A percentile compares a stretch with the other conserved stretches of the same genome.
These are phyloP conservation scores for Pseudogymnoascus sp. DNA, from an alignment of 2,329 filamentous ascomycete species.

Conservation along the genomic window DNA sequence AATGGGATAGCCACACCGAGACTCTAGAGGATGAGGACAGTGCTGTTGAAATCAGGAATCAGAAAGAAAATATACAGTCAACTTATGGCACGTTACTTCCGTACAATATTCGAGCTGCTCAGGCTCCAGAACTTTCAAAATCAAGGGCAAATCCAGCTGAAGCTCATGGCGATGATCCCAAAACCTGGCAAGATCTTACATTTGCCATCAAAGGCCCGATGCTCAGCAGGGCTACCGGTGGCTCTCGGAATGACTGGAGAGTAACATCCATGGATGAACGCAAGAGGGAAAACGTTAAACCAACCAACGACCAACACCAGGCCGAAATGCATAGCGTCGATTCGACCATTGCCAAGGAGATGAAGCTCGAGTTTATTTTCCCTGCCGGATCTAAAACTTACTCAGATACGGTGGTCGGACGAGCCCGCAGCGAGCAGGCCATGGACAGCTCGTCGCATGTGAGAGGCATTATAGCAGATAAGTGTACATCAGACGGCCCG, in stretches of 20 bases:
- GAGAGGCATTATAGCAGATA: constrained; percentile 33
- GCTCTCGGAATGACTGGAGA: constrained; percentile 40
- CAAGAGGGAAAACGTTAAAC: constrained; percentile 29
- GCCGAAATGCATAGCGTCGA: constrained; percentile 28
- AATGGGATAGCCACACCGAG: constrained; percentile 52
- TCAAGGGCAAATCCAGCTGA: constrained; percentile 13
- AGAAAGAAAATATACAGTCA: constrained; percentile 32
- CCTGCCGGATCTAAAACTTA: constrained; percentile 37
- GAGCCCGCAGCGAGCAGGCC: constrained; percentile 37
- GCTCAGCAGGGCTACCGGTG: constrained; percentile 42
- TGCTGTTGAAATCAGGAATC: constrained; percentile 39
- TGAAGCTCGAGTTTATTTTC: constrained; percentile 44
- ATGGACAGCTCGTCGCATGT: constrained; percentile 45
- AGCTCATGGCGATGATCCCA: constrained; percentile 24
- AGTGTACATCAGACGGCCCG: constrained; percentile 26
- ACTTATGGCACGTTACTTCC: constrained; percentile 22
- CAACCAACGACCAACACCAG: constrained; percentile 1
- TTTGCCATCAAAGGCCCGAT: constrained; percentile 39
- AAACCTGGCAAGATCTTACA: constrained; percentile 48
- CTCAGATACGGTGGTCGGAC: constrained; percentile 30
- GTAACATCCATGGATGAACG: constrained; percentile 48
- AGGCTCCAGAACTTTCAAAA: not conserved
- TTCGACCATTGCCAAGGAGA: constrained; percentile 24
- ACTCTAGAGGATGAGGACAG: constrained; percentile 42
- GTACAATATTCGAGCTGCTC: constrained; percentile 16